Evolutionary conservation across 495 filamentous ascomycete species (phyloP).

Genomic region (Aspergillus incahuasiensis): DNA sequence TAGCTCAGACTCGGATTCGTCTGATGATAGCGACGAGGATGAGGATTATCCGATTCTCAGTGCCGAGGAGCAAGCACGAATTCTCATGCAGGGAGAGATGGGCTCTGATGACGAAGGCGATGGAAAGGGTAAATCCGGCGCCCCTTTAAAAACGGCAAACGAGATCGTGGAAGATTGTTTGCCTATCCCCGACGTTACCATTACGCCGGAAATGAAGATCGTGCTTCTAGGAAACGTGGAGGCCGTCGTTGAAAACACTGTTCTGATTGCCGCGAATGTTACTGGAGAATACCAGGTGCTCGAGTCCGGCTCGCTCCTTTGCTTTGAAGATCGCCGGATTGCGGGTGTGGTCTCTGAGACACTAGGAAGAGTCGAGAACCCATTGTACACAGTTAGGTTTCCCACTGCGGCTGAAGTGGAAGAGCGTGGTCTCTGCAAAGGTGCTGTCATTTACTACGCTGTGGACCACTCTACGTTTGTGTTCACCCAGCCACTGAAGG

Average conservation of each 20-base stretch:
- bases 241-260: conserved; percentile 65
- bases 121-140: conserved; percentile 42
- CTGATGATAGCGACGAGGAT: conserved; percentile 59
- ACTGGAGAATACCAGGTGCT: conserved; percentile 79
- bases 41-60: conserved; percentile 67
- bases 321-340: conserved; percentile 66
- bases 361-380: conserved; percentile 74
- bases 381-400: conserved; percentile 75
- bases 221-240: conserved; percentile 67
- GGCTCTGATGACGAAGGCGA: conserved; percentile 67
- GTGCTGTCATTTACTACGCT: conserved; percentile 73
- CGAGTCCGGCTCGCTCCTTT: conserved; percentile 77
- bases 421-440: conserved; percentile 56
- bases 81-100: conserved; percentile 72
- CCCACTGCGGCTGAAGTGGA: conserved; percentile 58
- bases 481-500: conserved; percentile 74
- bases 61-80: conserved; percentile 70
- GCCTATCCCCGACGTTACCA: conserved; percentile 65
- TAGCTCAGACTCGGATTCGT: conserved; percentile 47
- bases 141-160: conserved; percentile 63
- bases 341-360: conserved; percentile 78
- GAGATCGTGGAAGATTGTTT: conserved; percentile 64
- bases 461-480: conserved; percentile 69
- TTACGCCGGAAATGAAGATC: conserved; percentile 73
- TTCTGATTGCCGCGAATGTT: conserved; percentile 73